Conservation (phyloP, 495 filamentous ascomycete species). For the Hypoxylon intermedium region DNA sequence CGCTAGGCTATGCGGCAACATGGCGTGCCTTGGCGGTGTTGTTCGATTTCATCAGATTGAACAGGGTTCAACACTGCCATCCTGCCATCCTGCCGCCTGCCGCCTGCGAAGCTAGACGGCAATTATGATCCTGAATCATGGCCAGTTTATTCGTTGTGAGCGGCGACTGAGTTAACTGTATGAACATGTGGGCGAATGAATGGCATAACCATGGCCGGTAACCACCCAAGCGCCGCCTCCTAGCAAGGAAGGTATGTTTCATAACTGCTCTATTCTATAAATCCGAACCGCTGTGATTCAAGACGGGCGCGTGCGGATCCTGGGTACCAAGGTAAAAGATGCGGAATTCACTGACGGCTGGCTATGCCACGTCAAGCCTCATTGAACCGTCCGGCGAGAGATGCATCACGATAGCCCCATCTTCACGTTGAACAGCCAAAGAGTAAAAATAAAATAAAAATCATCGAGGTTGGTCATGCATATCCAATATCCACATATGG, state of each 20-base stretch:
- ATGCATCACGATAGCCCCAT: constrained; percentile 9
- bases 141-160: neutral
- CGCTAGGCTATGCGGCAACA: constrained; percentile 3
- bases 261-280: constrained; percentile 19
- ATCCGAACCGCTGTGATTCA: constrained; percentile 28
- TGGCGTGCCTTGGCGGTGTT: constrained; percentile 22
- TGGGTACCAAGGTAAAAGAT: constrained; percentile 6
- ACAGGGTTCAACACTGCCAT: no score
- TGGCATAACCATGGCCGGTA: constrained; percentile 13
- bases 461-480: constrained; percentile 27
- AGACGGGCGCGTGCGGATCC: constrained; percentile 29
- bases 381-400: constrained; percentile 12
- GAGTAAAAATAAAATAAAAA: constrained; percentile 7
- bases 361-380: constrained; percentile 31
- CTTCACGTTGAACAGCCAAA: constrained; percentile 2
- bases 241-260: constrained; percentile 15
- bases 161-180: neutral
- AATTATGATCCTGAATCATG: constrained; percentile 4
- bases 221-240: constrained; percentile 18
- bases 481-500: constrained; percentile 32
- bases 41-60: constrained; percentile 15
- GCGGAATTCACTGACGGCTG: neutral
- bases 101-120: neutral
- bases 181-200: constrained; percentile 4
- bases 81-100: no score